Percentiles rank a stretch among this genome's conserved stretches.
Conservation (phyloP, 306 rosid genomes). For the Phaseolus lunatus region DNA sequence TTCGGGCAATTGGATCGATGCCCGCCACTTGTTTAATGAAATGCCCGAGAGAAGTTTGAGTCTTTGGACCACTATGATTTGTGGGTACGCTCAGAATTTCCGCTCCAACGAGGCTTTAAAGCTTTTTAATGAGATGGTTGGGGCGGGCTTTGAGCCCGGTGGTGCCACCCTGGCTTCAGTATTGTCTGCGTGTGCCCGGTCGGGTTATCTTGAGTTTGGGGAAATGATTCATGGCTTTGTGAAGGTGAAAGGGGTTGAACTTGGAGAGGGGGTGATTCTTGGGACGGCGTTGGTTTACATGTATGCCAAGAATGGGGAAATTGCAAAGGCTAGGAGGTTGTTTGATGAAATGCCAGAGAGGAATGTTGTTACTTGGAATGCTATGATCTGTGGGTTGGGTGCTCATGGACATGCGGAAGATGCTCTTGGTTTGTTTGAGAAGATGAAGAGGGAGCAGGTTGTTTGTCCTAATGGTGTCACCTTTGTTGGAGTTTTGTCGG, state of each 20-base stretch:
- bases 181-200: conserved; percentile 58
- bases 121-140: conserved; percentile 53
- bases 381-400: conserved; percentile 59
- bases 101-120: conserved; percentile 53
- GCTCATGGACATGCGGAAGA: conserved; percentile 51
- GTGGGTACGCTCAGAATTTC: conserved; percentile 57
- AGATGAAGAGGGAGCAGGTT: conserved; percentile 43
- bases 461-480: conserved; percentile 56
- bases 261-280: conserved; percentile 52
- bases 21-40: conserved; percentile 51
- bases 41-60: conserved; percentile 34
- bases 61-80: conserved; percentile 56
- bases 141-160: conserved; percentile 53
- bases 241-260: conserved; percentile 49
- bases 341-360: conserved; percentile 57
- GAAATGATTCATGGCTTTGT: conserved; percentile 50
- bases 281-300: conserved; percentile 56
- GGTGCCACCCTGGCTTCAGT: conserved; percentile 53
- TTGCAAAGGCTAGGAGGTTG: conserved; percentile 40
- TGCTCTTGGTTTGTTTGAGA: conserved; percentile 49
- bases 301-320: conserved; percentile 58
- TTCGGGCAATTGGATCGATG: conserved; percentile 45
- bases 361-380: conserved; percentile 61
- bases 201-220: conserved; percentile 53
- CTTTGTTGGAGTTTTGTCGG: conserved; percentile 55